Base-by-base conservation (phyloP, 371 early-diverging fungal species). In the Rhizopus sp. region DNA sequence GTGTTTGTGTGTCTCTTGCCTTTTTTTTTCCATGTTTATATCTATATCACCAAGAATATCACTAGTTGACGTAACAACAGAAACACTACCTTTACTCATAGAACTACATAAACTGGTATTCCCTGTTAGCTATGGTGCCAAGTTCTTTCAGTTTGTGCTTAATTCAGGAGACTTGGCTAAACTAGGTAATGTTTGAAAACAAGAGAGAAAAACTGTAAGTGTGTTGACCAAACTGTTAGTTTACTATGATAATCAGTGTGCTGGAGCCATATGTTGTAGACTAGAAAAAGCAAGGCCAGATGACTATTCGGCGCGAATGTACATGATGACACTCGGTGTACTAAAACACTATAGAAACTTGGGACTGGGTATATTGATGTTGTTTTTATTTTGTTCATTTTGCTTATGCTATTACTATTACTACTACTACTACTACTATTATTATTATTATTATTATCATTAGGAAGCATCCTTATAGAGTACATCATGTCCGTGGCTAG, bases 301-400 rank as follows among this genome's bases (percentile, higher is more conserved):
- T 17, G 46, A 50, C n/a, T 61, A 44, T 40, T 58, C 62, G 12
- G 59, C 63, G 1, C 55, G 57, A 33, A 47, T 67, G 23, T 67
- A 67, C 35, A 67, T 67, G 57, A 62, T 62, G 62, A 67, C 67
- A 2, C 44, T 67, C 10, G 67, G 63, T 15, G 53, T 67, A 16
- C 15, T 62, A 9, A 46, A 56, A 17, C 42, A 46, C 4, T 62
- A 59, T 33, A 50, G 62, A 44, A 62, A 48, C n/a, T 23, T 59
- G 29, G 67, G 67, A 9, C 45, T 67, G 52, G 67, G 67, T 62
- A 67, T 15, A 33, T 29, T 12, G 8, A 35, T 7, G 7, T 32
- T 7, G 7, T 38, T 51, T 23, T 38, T 32, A 6, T 38, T 35
- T 23, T 39, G 3, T n/a, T 30, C n/a, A 34, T 44, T 16, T 35